phyloP scores from a whole-genome alignment of 805 yeast genomes.

The Scheffersomyces coipomensis region DNA sequence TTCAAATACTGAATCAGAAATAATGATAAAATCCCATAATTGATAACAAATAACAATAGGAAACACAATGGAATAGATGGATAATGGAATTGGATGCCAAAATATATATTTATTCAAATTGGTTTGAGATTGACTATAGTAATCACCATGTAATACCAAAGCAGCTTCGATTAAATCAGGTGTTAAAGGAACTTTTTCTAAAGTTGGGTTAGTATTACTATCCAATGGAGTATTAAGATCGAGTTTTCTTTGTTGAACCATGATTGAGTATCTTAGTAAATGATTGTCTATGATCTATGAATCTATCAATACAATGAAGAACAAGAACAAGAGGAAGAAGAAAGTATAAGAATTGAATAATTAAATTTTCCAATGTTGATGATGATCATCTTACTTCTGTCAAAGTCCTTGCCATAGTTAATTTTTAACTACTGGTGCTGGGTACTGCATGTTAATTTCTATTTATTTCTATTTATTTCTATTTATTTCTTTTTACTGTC shows the following conservation, averaged over 20 bases:
- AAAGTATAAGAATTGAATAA: not conserved
- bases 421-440: too few species aligned
- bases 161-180: conserved; percentile 64
- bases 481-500: too few species aligned
- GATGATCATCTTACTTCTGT: not conserved
- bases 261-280: conserved; percentile 6
- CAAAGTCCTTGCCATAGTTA: too few species aligned
- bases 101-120: conserved; percentile 44
- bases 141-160: conserved; percentile 63
- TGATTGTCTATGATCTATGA: too few species aligned
- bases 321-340: not conserved
- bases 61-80: conserved; percentile 17
- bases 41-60: conserved; percentile 17
- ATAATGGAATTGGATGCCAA: conserved; percentile 43
- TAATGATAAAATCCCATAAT: conserved; percentile 27
- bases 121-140: conserved; percentile 47
- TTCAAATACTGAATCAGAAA: conserved; percentile 29
- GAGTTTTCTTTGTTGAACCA: conserved; percentile 50
- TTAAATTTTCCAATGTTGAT: not conserved
- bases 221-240: conserved; percentile 57
- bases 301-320: not conserved
- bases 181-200: conserved; percentile 45
- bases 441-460: too few species aligned
- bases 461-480: too few species aligned
- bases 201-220: conserved; percentile 48